Base-by-base conservation (phyloP, 495 filamentous ascomycete species). In the Penicillium flavigenum region DNA sequence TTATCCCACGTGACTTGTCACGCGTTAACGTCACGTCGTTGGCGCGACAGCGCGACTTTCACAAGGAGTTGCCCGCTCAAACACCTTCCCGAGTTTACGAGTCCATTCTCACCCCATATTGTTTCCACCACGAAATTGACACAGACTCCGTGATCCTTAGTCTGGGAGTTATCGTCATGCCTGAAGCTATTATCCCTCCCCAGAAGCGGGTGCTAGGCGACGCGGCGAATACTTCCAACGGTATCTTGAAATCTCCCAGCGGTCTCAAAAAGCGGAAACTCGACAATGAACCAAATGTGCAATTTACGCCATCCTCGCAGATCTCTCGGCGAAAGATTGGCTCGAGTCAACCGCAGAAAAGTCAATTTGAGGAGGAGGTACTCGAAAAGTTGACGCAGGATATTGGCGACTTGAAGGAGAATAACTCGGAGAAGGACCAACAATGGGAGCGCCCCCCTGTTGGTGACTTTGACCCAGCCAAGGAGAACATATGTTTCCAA, bases 301-400 rank as follows among this genome's bases (percentile, higher is more conserved):
- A 82, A 47, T 72, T 77, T 46, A 77, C 85, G 57, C 83, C 84
- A 59, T 79, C 81, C 45, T 83, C 83, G 16, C 82, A 86, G 61
- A 81, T 79, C 60, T 76, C 73, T 6, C 70, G 65, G 16, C 73
- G 77, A 10, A 86, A 83, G 68, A 66, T 87, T 32, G 83, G 83
- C 32, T 93, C 91, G 0, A 93, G 83, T 59, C 91, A 96, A 75
- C 84, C 86, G 4, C 72, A 76, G 46, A 96, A 96, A 73, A 95
- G 90, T 69, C 83, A 86, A 55, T 99, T 99, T 64, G 94, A 98
- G 73, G 87, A 87, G 61, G 92, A 96, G 59, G 90, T 96, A 12
- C 80, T 98, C 51, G 93, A 96, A 77, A 96, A 92, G 72, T 79
- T 98, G 72, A 91, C 90, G 36, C 93, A 97, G 73, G 91, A 96